phyloP scores from a whole-genome alignment of 2,329 filamentous ascomycete species.

The Leptographium galeiforme region DNA sequence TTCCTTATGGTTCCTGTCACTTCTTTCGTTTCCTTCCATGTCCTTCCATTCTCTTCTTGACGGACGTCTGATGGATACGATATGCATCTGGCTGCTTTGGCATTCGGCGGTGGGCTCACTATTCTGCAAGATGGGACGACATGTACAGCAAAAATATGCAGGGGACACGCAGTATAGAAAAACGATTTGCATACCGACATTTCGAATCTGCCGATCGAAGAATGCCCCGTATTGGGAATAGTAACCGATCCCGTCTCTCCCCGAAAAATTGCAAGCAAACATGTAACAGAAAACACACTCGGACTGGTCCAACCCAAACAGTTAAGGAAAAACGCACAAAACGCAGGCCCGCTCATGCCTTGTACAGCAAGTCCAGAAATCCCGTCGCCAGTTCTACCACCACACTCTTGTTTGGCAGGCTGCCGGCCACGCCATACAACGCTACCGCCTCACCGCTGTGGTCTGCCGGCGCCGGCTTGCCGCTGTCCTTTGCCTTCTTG shows the following conservation, averaged over 20 bases:
- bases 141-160: neutral
- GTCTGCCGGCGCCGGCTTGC: slow-evolving; percentile 36
- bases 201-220: neutral
- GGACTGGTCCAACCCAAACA: neutral
- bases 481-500: slow-evolving; percentile 39
- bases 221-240: neutral
- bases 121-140: neutral
- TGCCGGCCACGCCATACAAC: slow-evolving; percentile 89
- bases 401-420: slow-evolving; percentile 87
- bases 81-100: neutral
- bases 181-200: neutral
- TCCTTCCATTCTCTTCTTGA: neutral
- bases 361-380: slow-evolving; percentile 88
- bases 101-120: neutral
- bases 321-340: neutral
- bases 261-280: neutral
- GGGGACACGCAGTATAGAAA: neutral
- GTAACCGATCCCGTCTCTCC: neutral
- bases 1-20: too few species aligned
- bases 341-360: slow-evolving; percentile 22
- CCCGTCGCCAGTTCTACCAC: slow-evolving; percentile 81
- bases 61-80: neutral
- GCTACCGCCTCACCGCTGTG: slow-evolving; percentile 61
- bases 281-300: neutral
- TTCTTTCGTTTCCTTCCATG: too few species aligned